These are phyloP conservation scores for Penicillium macrosclerotiorum DNA, from an alignment of 495 filamentous ascomycete species.

Conservation along the genomic window DNA sequence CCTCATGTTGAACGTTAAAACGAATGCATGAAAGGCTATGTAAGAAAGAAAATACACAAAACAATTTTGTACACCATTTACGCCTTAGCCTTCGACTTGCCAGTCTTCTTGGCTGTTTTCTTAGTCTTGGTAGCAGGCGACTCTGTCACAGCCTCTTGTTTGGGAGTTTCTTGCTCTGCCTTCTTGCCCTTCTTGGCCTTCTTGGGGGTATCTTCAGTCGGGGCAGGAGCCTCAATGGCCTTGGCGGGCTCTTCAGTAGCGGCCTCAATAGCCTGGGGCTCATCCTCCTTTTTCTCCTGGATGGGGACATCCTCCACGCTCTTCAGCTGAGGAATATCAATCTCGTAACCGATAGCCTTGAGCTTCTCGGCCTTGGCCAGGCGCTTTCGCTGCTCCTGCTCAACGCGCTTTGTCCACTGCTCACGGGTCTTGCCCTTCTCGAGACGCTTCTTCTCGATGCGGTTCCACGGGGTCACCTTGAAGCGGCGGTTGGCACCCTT, in stretches of 20 bases:
- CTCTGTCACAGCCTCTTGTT: slow-evolving; percentile 23
- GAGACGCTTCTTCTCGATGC: slow-evolving; percentile 71
- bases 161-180: slow-evolving; percentile 27
- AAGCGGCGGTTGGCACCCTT: slow-evolving; percentile 85
- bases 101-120: slow-evolving; percentile 36
- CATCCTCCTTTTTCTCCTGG: slow-evolving; percentile 46
- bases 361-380: slow-evolving; percentile 66
- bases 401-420: slow-evolving; percentile 70
- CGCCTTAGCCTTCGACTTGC: slow-evolving; percentile 37
- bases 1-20: not conserved
- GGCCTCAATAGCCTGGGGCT: slow-evolving; percentile 28
- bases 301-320: slow-evolving; percentile 56
- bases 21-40: slow-evolving; percentile 16
- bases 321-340: slow-evolving; percentile 71
- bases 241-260: slow-evolving; percentile 26
- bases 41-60: slow-evolving; percentile 15
- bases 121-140: slow-evolving; percentile 28
- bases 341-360: slow-evolving; percentile 80
- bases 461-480: slow-evolving; percentile 83
- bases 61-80: slow-evolving; percentile 30
- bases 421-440: slow-evolving; percentile 67
- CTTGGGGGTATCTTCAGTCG: slow-evolving; percentile 36
- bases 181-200: slow-evolving; percentile 40
- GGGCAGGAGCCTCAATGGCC: slow-evolving; percentile 25
- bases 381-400: slow-evolving; percentile 67